A percentile compares a stretch with the other conserved stretches of the same genome.
phyloP scores from a whole-genome alignment of 495 filamentous ascomycete genomes.

The Parathielavia appendiculata region DNA sequence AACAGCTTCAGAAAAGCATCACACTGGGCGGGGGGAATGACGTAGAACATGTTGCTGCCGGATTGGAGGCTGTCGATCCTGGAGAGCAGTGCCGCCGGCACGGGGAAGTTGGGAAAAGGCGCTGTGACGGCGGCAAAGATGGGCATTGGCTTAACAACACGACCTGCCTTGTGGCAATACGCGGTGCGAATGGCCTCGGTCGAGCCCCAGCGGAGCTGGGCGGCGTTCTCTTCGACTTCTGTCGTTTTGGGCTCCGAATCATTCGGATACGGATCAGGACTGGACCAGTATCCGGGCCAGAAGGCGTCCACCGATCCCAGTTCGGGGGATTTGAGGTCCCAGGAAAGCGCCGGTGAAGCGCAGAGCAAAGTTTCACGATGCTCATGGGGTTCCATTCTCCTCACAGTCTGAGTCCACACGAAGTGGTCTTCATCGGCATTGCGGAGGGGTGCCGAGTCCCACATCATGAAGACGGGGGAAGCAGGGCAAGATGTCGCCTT shows the following conservation, averaged over 20 bases:
- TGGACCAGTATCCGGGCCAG: constrained; percentile 14
- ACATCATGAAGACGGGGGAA: constrained; percentile 55
- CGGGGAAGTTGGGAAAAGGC: constrained; percentile 6
- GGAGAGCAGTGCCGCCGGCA: not conserved
- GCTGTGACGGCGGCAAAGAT: constrained; percentile 7
- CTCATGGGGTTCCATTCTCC: constrained; percentile 51
- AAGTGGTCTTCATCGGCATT: constrained; percentile 51
- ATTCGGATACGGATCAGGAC: not conserved
- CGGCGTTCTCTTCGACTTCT: not conserved
- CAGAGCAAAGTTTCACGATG: constrained; percentile 43
- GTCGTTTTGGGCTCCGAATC: not conserved
- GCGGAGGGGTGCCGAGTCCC: constrained; percentile 53
- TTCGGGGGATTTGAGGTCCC: not conserved
- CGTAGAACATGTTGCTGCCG: not conserved
- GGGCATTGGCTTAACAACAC: constrained; percentile 1
- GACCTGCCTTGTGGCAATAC: not conserved
- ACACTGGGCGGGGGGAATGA: constrained; percentile 10
- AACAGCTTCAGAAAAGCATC: constrained; percentile 19
- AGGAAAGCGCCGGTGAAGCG: constrained; percentile 26
- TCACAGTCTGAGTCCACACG: constrained; percentile 56
- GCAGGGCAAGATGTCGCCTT: constrained; percentile 24
- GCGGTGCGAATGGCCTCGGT: constrained; percentile 1
- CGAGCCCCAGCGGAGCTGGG: constrained; percentile 4
- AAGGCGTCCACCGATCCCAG: not conserved
- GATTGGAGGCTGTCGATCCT: not conserved